phyloP scores from a whole-genome alignment of 352 stramenopile species.

The Phytophthora quininea region DNA sequence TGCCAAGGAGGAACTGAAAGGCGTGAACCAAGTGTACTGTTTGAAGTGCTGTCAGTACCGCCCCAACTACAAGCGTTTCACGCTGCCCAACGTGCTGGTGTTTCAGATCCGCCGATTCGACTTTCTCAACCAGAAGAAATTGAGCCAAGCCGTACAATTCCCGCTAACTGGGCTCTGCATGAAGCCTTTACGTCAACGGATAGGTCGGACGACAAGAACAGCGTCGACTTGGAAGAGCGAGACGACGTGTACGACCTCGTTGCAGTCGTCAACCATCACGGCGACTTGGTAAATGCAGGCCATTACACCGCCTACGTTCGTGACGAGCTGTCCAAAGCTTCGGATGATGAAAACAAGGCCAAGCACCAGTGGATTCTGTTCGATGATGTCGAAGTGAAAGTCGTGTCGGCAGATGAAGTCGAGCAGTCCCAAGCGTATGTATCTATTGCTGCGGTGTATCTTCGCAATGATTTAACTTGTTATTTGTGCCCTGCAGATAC shows the following conservation, averaged over 20 bases:
- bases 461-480: constrained; percentile 1
- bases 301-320: constrained; percentile 74
- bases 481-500: constrained; percentile 27
- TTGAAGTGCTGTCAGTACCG: constrained; percentile 58
- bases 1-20: constrained; percentile 58
- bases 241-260: constrained; percentile 69
- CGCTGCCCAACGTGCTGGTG: constrained; percentile 73
- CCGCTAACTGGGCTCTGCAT: constrained; percentile 51
- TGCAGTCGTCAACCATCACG: constrained; percentile 71
- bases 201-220: constrained; percentile 28
- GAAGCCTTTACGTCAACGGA: constrained; percentile 35
- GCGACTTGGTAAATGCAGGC: constrained; percentile 65
- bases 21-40: constrained; percentile 72
- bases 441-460: neutral
- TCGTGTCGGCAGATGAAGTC: constrained; percentile 44
- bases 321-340: constrained; percentile 9
- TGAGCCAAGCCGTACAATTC: constrained; percentile 55
- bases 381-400: constrained; percentile 57
- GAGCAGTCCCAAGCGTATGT: constrained; percentile 63
- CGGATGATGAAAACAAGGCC: neutral
- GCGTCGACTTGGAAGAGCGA: constrained; percentile 13
- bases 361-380: constrained; percentile 61
- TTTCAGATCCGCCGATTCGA: constrained; percentile 81
- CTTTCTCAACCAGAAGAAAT: constrained; percentile 69
- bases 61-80: constrained; percentile 65